Evolutionary conservation across 331 rosid species (phyloP), one percentile per base, ranked within the genome.

Genomic region (Quercus phellos): DNA sequence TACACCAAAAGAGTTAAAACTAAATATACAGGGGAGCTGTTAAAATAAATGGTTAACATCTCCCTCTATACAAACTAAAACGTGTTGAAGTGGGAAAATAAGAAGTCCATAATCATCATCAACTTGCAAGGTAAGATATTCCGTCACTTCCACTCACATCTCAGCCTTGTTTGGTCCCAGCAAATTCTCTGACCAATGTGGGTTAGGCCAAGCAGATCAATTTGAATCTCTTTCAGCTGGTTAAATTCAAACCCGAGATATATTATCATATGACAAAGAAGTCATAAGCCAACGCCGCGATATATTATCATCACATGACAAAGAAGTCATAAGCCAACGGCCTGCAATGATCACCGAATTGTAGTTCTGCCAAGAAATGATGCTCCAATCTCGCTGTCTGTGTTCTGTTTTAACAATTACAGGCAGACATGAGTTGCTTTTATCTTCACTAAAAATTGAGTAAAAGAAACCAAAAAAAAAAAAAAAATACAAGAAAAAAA

Each of bases 381-480:
- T 17, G 99, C 99, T 86, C 98, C 99, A 1, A 95, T 95, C 88
- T 95, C 94, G 72, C 88, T 90, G 58, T 91, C 96, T 0, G 96
- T 91, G 81, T 85, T 95, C 99, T 95, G 97, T 90, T 88, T 51
- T 79, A 80, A 56, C 77, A 55, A 17, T 30, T 34, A 74, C 34
- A 42, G 29, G 53, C 51, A 50, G 72, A 11, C 68, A 32, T 53
- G 42, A 78, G 72, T 77, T 55, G 53, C 29, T 38, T 56, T 19
- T 24, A 42, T 29, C 19, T 56, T 5, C 19, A 19, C 1, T 8
- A 24, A 5, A 17, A 26, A 24, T 24, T 60, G 29, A 72, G 54
- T 78, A 12, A 11, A 58, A 34, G 35, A 18, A 19, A n/a, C 19
- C 51, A 43, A 2, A 9, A 8, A 43, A 42, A 43, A 43, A 42